These are phyloP conservation scores for Kodamaea neixiangensis DNA, from an alignment of 805 yeast genomes.

Conservation along the genomic window DNA sequence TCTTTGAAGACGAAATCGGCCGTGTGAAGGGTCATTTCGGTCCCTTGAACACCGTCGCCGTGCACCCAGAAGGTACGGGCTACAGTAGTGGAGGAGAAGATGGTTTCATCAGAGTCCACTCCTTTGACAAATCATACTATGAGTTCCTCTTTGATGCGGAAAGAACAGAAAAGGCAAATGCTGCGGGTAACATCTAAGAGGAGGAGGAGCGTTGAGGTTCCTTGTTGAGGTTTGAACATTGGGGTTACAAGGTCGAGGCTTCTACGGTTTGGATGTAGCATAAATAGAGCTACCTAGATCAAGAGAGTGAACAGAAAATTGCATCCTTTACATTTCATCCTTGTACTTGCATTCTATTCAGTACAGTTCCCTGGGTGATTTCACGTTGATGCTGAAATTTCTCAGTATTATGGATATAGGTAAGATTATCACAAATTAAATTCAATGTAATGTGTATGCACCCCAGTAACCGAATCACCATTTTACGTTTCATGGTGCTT, in stretches of 20 bases:
- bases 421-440: background rate
- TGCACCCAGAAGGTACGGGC: conserved; percentile 90
- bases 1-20: conserved; percentile 94
- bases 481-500: no score
- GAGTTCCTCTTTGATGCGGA: conserved; percentile 89
- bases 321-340: background rate
- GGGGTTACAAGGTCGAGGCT: background rate
- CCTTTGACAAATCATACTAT: conserved; percentile 87
- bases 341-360: background rate
- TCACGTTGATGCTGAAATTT: background rate
- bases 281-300: background rate
- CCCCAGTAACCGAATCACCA: no score
- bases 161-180: conserved; percentile 59
- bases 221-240: background rate
- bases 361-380: background rate
- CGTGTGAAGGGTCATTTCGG: conserved; percentile 99
- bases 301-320: background rate
- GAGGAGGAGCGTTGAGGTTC: background rate
- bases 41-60: conserved; percentile 91
- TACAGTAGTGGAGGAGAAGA: conserved; percentile 99
- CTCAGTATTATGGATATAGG: background rate
- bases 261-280: background rate
- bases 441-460: no score
- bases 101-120: conserved; percentile 93
- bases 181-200: conserved; percentile 28